Base-by-base conservation (phyloP, 441 rosid genomes). In the Jatropha podagrica region DNA sequence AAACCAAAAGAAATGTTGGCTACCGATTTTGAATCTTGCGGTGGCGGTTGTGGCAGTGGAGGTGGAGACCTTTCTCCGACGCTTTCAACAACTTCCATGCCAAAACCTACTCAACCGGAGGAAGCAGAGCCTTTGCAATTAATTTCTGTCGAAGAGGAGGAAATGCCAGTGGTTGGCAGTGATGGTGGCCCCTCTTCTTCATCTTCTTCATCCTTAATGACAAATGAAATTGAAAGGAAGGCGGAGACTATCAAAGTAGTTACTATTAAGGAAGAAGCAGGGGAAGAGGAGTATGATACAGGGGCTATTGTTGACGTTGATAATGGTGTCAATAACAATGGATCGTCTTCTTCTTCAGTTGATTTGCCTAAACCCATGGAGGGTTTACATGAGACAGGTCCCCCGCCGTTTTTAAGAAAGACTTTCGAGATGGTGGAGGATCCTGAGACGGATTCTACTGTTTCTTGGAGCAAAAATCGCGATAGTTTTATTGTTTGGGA, bases 401-500 rank as follows among this genome's bases (percentile, higher is more conserved):
- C 89, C 4, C 94, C 87, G 56, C 92, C 96, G 38, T 91, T 91
- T 75, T 79, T 90, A 13, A 88, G 82, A 41, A 91, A 89, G 82
- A 88, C 88, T 20, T 91, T 88, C 62, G 91, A 90, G 60, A 84
- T 90, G 61, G 94, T 91, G 17, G 94, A 90, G 69, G 91, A 88
- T 77, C 81, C 85, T 56, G 81, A 73, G 78, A 88, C 91, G 9
- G 77, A 90, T 76, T 76, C 80, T 11, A 73, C 83, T 0, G 83
- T 91, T 49, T 89, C 94, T 51, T 91, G 96, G 94, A 85, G 87
- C 81, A 74, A 80, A 75, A 79, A 76, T 74, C 78, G 83, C 41
- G 85, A 86, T 69, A 88, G 91, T 74, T 91, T 91, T 75, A 73
- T 88, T 4, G 89, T 91, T 4, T 91, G 92, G 94, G 91, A 90